A percentile compares a stretch with the other conserved stretches of the same genome.
Evolutionary conservation across 208 protist species (phyloP).

Genomic region (Borovskyia barvae): DNA sequence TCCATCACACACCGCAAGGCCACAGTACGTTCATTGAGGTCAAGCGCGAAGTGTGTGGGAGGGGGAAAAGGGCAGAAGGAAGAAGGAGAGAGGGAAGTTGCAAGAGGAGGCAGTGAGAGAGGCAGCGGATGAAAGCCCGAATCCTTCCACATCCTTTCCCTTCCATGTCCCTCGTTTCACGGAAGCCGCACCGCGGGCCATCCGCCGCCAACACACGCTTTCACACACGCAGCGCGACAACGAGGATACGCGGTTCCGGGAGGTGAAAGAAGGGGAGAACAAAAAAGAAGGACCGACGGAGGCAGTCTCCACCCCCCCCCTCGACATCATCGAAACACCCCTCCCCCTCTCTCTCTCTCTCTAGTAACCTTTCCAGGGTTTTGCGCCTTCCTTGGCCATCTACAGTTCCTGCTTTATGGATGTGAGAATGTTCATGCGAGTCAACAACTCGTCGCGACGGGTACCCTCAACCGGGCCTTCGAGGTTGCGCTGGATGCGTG

Average conservation of each 20-base stretch:
- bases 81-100: neutral
- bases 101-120: neutral
- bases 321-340: too few species aligned
- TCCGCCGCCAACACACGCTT: too few species aligned
- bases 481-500: constrained; percentile 35
- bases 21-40: too few species aligned
- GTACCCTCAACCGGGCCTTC: constrained; percentile 14
- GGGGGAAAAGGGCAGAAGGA: too few species aligned
- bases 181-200: too few species aligned
- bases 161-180: too few species aligned
- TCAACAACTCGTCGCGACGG: constrained; percentile 42
- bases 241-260: too few species aligned
- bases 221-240: too few species aligned
- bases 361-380: neutral
- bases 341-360: neutral
- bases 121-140: neutral
- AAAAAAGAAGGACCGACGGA: neutral
- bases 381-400: neutral
- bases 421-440: constrained; percentile 51
- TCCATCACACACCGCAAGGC: too few species aligned
- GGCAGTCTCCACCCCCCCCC: neutral
- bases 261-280: neutral
- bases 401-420: constrained; percentile 28
- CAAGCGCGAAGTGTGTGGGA: too few species aligned
- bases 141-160: too few species aligned